Conservation (phyloP, 2,329 filamentous ascomycete species). For the Colletotrichum agaves region DNA sequence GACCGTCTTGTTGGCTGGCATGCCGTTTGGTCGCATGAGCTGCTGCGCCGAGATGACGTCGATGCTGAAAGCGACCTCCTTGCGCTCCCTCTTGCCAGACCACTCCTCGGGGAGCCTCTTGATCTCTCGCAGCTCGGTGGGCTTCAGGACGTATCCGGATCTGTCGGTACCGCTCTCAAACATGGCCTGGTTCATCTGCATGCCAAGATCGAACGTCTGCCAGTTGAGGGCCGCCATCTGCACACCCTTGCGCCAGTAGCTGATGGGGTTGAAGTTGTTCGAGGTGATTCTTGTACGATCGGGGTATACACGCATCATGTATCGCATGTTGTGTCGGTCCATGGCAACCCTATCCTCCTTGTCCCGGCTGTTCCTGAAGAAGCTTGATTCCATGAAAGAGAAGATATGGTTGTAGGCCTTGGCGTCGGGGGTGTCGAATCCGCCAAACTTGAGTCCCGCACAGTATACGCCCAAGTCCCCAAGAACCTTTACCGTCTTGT, state of each 20-base stretch:
- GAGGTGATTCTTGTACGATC: constrained; percentile 84
- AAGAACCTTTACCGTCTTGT: constrained; percentile 86
- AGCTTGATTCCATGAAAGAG: constrained; percentile 91
- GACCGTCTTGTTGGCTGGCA: constrained; percentile 78
- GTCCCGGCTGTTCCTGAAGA: constrained; percentile 81
- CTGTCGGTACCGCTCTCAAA: constrained; percentile 89
- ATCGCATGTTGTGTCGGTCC: constrained; percentile 89
- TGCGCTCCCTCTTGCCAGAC: constrained; percentile 77
- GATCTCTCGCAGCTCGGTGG: constrained; percentile 81
- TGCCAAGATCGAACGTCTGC: constrained; percentile 96
- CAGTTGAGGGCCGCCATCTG: constrained; percentile 99
- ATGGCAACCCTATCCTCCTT: constrained; percentile 81
- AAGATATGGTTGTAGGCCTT: constrained; percentile 94
- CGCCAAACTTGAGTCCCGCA: constrained; percentile 81
- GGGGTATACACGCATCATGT: constrained; percentile 95
- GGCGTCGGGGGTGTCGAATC: constrained; percentile 81
- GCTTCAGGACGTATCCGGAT: constrained; percentile 94
- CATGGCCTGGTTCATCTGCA: constrained; percentile 98
- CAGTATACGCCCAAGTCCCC: constrained; percentile 86
- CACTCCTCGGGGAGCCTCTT: constrained; percentile 65
- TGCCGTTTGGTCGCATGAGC: constrained; percentile 82
- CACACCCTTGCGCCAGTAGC: constrained; percentile 93
- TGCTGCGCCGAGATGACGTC: constrained; percentile 95
- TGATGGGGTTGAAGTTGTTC: constrained; percentile 92
- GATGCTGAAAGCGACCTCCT: constrained; percentile 85